Base-by-base conservation (phyloP, 352 stramenopile genomes). In the Phytophthora europaea region DNA sequence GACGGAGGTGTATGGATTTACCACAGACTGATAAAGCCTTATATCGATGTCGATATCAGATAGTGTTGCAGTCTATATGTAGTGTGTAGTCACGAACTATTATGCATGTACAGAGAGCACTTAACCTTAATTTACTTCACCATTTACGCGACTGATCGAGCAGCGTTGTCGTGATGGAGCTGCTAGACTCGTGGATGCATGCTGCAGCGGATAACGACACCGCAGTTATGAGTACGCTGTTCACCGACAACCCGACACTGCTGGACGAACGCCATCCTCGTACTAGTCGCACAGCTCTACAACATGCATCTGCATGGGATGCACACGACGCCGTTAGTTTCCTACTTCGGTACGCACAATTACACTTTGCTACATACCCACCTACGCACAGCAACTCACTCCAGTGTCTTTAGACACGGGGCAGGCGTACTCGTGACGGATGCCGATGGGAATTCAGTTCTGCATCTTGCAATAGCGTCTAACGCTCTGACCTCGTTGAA, bases 1-100 rank as follows among this genome's bases (percentile, higher is more conserved):
- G 33, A 87, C 75, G 8, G 83, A 90, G 36, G 65, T 84, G 55
- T 87, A 91, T 56, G 83, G 83, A 13, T 92, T 92, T 56, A 89
- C 85, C n/a, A 88, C 76, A 3, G 82, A 83, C 22, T 88, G 61
- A 79, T 36, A 2, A 22, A n/a, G 18, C 20, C 8, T 48, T 28
- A n/a, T 38, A 4, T 51, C n/a, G n/a, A 61, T 40, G 16, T 43
- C 16, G 13, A 48, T 20, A 1, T 15, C 28, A 31, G 28, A 31
- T 31, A 4, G 15, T 18, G 38, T 15, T 18, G 15, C 8, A n/a
- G 38, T 47, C 38, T 47, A 47, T 4, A n/a, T 20, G 38, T 43
- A 43, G 36, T 43, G 36, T 31, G 28, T 31, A 31, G 6, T 4
- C 28, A 31, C 28, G 28, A 31, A 31, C 28, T 31, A 31, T 31